Percentiles rank a stretch among this genome's conserved stretches.
phyloP scores from a whole-genome alignment of 1,139 yeast species.

The Kodamaea suecica region DNA sequence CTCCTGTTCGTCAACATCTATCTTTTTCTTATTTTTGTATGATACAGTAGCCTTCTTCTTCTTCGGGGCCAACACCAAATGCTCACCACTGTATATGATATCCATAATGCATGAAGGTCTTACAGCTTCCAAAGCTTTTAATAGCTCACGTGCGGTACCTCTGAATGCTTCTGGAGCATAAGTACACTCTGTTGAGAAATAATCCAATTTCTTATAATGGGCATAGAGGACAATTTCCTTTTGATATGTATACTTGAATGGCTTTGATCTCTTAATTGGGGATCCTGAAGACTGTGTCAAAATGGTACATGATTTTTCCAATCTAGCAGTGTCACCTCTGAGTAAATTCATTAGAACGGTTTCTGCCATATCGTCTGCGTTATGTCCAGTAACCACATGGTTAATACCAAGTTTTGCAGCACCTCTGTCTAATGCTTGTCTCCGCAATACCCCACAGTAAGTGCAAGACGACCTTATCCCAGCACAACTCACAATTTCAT shows the following conservation, averaged over 20 bases:
- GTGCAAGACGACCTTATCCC: constrained; percentile 96
- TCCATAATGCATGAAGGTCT: constrained; percentile 94
- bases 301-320: constrained; percentile 87
- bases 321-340: constrained; percentile 93
- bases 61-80: constrained; percentile 63
- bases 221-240: constrained; percentile 97
- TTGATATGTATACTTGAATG: constrained; percentile 92
- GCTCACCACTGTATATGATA: constrained; percentile 92
- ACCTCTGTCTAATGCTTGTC: constrained; percentile 96
- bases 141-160: constrained; percentile 91
- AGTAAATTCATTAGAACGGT: constrained; percentile 92
- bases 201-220: constrained; percentile 90
- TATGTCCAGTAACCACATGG: constrained; percentile 97
- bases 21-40: constrained; percentile 28
- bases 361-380: constrained; percentile 99
- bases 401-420: constrained; percentile 82
- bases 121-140: constrained; percentile 85
- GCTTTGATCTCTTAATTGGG: constrained; percentile 87
- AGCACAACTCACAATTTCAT: constrained; percentile 91
- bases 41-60: constrained; percentile 32
- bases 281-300: constrained; percentile 78
- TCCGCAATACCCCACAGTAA: constrained; percentile 93
- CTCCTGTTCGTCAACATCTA: constrained; percentile 45
- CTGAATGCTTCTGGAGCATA: constrained; percentile 98
- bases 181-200: constrained; percentile 95